Evolutionary conservation across 2,329 filamentous ascomycete species (phyloP), one percentile per base, ranked within the genome.

Genomic region (Penicillium palitans): DNA sequence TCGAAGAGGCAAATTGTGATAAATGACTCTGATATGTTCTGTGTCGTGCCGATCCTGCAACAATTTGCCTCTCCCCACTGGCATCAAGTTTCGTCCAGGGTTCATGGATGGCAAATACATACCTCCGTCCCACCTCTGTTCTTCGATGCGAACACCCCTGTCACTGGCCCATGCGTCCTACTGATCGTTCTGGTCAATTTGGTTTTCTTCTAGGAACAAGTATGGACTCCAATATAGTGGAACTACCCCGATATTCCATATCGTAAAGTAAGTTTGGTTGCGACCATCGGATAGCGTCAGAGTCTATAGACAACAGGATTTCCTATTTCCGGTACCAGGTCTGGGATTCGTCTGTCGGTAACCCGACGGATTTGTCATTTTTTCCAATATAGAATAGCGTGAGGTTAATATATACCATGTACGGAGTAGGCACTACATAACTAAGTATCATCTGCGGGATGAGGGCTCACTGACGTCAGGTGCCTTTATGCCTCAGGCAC

Each of bases 381-480:
- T 24, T n/a, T 29, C 29, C 9, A 15, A 19, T 27, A 37, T n/a
- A 19, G 12, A 21, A 19, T 37, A 53, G 15, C 10, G 5, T n/a
- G 4, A 12, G 5, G 15, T 33, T 29, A 46, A 37, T 19, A 15
- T 44, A 24, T 19, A 33, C 19, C 19, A 21, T 21, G 19, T 21
- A 21, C 19, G 19, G 19, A 21, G 19, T 21, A 52, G 19, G 35
- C 29, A 24, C n/a, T 21, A 24, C 24, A 12, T 12, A 37, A 33
- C 31, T 33, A 33, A 13, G 15, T 17, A 15, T 15, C 13, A 35
- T 24, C 24, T 40, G 6, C 35, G 27, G 27, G 17, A 53, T 37
- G 40, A 53, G 61, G 60, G 61, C 52, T 57, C 37, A 44, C 39
- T 62, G 61, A 64, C 61, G 60, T 64, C 61, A 64, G 45, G 58